Evolutionary conservation across 2,329 filamentous ascomycete species (phyloP), one percentile per base, ranked within the genome.

Genomic region (Chaetomiaceae sp.): DNA sequence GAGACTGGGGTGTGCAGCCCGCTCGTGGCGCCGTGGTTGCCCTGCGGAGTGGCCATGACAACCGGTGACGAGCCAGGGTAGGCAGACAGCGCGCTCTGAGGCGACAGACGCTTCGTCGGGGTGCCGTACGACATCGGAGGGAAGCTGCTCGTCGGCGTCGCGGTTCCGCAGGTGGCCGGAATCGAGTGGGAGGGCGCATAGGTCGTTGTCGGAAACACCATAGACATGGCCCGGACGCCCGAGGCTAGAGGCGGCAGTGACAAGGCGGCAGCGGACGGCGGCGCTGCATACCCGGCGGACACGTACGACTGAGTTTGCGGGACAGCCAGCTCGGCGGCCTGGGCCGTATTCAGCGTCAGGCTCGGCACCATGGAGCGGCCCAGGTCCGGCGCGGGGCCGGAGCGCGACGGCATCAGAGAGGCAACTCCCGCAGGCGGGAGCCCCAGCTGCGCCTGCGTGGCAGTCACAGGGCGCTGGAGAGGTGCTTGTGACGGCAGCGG

Each of bases 171-270:
- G 2, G 62, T 64, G 9, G 60, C 53, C 14, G 61, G 33, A 4
- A 60, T 38, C 0, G 63, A 42, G 14, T 63, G 63, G 39, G 68
- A 65, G 38, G 68, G 66, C 14, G 66, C 58, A 59, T 68, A 68
- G 22, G 62, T 54, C 1, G 80, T 69, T 10, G 71, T 74, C 26
- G 81, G 75, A 62, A 86, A 95, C 2, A 89, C 83, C 15, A 85
- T 80, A 6, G 84, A 76, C 83, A 95, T 90, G 8, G 88, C 79
- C 39, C 86, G 79, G 29, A 76, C 66, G n/a, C 74, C 72, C 11
- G 75, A 69, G 12, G 76, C 75, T 14, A 86, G 64, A 2, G 83
- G 76, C 12, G 83, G 81, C 9, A 86, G 69, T 18, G 84, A 81
- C 18, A 81, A 68, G 22, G 22, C 22, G 22, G 22, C 22, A 9